Evolutionary conservation across 1,284 basidiomycete species (phyloP), one percentile per base, ranked within the genome.

Genomic region (Cystobasidium pallidum): DNA sequence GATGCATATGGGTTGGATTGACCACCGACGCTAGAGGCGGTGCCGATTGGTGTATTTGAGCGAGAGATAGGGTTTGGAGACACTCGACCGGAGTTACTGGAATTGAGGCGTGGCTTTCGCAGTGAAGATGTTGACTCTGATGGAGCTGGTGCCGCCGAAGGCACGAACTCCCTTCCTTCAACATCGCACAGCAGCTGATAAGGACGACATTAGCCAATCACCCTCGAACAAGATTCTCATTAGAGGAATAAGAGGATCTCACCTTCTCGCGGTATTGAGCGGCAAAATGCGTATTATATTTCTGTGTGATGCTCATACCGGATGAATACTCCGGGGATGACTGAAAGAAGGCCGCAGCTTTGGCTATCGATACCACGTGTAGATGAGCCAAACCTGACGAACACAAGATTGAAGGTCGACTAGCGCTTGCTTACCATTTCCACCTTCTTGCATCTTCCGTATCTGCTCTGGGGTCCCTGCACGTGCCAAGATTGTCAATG

Each of bases 251-350:
- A 66, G 11, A 28, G 7, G 32, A 66, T 79, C 74, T 76, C 47
- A 91, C 91, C 85, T 94, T 96, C 81, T 92, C 90, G 57, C 90
- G 87, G 81, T 95, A 96, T 82, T 95, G 91, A 3, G 89, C 84
- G 1, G 92, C 93, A 3, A 92, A 90, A 91, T 93, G 95, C 52
- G 86, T 90, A 79, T 92, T 91, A 82, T 96, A 96, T 72, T 88
- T 92, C 66, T 93, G 90, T 75, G 88, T 86, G 66, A 89, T 82
- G 72, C 84, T 87, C 81, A 89, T 86, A 65, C 84, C 85, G 63
- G 88, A 86, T 55, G 83, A 86, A 82, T 90, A 92, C 75, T 86
- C 85, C 81, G 94, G 85, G 80, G 94, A 95, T 3, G 86, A 81
- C 75, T 85, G 86, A 83, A 94, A 94, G 34, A 87, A 86, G 3